phyloP scores from a whole-genome alignment of 352 stramenopile genomes.

The Phytophthora ramorum region DNA sequence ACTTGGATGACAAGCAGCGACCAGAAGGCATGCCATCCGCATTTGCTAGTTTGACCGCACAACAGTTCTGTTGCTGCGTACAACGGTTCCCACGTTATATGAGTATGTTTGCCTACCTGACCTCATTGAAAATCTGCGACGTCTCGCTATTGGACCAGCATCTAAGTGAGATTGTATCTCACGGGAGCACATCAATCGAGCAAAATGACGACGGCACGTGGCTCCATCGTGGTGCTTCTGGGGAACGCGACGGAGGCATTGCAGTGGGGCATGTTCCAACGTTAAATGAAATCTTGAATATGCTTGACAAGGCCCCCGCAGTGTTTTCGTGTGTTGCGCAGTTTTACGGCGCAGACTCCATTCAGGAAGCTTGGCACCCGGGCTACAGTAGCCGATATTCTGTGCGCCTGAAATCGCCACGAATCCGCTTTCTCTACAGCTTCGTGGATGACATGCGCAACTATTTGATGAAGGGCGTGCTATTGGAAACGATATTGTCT shows the following conservation, averaged over 20 bases:
- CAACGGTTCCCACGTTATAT: conserved; percentile 76
- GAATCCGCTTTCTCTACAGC: conserved; percentile 84
- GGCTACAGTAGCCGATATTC: conserved; percentile 81
- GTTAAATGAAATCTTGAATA: conserved; percentile 61
- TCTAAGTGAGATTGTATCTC: conserved; percentile 72
- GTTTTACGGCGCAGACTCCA: conserved; percentile 76
- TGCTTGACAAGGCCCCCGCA: conserved; percentile 61
- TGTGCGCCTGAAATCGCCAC: conserved; percentile 76
- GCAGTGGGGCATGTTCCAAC: conserved; percentile 61
- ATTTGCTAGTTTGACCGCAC: conserved; percentile 68
- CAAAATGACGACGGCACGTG: conserved; percentile 25
- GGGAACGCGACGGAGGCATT: conserved; percentile 22
- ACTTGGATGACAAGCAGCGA: conserved; percentile 53
- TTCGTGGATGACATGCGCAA: conserved; percentile 83
- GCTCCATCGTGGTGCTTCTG: conserved; percentile 15
- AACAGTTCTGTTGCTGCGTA: conserved; percentile 78
- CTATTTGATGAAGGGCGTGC: conserved; percentile 74
- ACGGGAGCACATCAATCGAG: conserved; percentile 39
- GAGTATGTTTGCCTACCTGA: conserved; percentile 76
- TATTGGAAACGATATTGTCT: conserved; percentile 65
- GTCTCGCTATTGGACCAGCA: conserved; percentile 64
- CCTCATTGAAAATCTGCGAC: conserved; percentile 77
- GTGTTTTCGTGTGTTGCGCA: conserved; percentile 83
- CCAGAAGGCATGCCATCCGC: conserved; percentile 42
- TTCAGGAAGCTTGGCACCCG: conserved; percentile 85